Conservation (phyloP, 2,329 filamentous ascomycete species). For the Ophiobolus disseminans region DNA sequence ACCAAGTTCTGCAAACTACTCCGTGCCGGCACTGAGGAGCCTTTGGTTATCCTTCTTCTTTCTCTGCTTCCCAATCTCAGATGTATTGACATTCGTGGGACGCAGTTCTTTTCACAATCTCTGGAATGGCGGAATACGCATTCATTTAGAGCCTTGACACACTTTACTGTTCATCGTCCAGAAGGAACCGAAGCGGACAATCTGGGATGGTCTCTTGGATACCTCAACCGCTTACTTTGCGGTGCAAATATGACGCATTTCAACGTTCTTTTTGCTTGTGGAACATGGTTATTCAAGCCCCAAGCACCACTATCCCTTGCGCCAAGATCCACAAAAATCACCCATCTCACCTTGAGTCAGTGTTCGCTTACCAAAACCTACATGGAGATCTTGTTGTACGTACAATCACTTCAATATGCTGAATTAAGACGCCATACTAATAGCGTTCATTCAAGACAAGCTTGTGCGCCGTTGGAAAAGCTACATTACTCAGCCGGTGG, state of each 20-base stretch:
- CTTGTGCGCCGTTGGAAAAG: neutral
- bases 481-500: neutral
- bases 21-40: neutral
- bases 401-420: neutral
- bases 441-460: neutral
- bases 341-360: neutral
- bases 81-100: neutral
- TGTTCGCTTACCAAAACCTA: neutral
- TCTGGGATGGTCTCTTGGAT: neutral
- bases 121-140: neutral
- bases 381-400: neutral
- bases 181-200: too few relatives aligned
- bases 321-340: neutral
- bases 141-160: neutral
- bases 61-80: neutral
- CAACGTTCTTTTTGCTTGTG: too few relatives aligned
- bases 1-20: conserved; percentile 2
- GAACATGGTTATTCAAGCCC: too few relatives aligned
- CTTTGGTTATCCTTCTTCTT: neutral
- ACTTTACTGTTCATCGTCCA: neutral
- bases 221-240: neutral
- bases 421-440: neutral
- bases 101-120: neutral
- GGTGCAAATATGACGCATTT: neutral
- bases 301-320: neutral